Conservation (phyloP, 345 rosid species). For the Aquilaria malaccensis region DNA sequence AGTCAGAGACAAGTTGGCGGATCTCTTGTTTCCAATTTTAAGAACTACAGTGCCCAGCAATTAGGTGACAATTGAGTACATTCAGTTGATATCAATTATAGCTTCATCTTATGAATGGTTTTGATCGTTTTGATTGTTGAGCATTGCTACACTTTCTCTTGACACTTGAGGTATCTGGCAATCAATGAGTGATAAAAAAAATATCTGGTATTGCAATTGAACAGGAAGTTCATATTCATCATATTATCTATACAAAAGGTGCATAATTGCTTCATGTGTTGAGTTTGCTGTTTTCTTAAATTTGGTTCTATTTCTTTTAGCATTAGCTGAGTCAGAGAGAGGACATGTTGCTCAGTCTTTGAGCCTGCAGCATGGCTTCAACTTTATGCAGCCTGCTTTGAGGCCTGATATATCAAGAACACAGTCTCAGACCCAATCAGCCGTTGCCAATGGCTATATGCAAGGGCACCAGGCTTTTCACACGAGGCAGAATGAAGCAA, state of each 20-base stretch:
- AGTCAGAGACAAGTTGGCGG: conserved; percentile 57
- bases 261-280: conserved; percentile 2
- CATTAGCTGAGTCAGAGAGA: conserved; percentile 53
- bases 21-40: conserved; percentile 42
- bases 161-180: too few relatives aligned
- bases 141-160: background rate
- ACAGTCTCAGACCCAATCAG: conserved; percentile 47
- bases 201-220: background rate
- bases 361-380: conserved; percentile 46
- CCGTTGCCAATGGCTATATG: conserved; percentile 55
- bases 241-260: conserved; percentile 3
- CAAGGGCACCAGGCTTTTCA: conserved; percentile 46
- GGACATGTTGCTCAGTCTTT: conserved; percentile 46
- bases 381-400: conserved; percentile 36
- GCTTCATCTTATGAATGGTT: conserved; percentile 1
- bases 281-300: conserved; percentile 7
- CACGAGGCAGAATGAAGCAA: conserved; percentile 48
- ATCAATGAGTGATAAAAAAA: background rate
- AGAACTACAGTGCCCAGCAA: conserved; percentile 45
- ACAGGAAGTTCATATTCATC: conserved; percentile 1
- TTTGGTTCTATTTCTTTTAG: conserved; percentile 22
- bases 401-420: conserved; percentile 52
- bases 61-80: conserved; percentile 41
- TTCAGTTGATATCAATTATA: conserved; percentile 4
- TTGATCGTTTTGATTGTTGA: too few relatives aligned